Conservation (phyloP, 345 rosid genomes). For the Viola odorata region DNA sequence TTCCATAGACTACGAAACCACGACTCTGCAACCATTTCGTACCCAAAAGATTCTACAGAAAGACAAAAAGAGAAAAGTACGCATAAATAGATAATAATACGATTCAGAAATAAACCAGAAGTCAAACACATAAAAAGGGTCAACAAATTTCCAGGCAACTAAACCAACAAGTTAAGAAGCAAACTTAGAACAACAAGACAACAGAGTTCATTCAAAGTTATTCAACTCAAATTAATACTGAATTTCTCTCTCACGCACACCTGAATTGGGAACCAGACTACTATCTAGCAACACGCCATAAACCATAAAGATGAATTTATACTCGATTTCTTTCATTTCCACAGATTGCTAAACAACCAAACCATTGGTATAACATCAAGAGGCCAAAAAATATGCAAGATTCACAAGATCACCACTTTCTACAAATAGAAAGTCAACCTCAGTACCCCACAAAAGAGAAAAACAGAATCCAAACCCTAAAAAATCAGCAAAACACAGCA, state of each 20-base stretch:
- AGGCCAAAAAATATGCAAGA: not conserved
- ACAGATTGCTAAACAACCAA: no score
- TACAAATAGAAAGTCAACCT: not conserved
- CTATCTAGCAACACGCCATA: no score
- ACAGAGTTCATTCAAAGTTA: no score
- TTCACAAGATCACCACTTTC: not conserved
- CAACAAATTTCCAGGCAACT: no score
- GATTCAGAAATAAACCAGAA: not conserved
- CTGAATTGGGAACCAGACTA: no score
- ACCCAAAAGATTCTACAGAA: slow-evolving; percentile 1
- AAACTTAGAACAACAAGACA: no score
- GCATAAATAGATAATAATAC: no score
- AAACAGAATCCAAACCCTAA: not conserved
- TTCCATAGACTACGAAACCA: slow-evolving; percentile 90
- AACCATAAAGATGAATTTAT: no score
- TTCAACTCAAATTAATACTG: no score
- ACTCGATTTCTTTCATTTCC: no score
- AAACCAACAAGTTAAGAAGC: no score
- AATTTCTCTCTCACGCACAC: no score
- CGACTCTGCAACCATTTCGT: slow-evolving; percentile 68
- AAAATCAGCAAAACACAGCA: not conserved
- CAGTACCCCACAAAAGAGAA: not conserved
- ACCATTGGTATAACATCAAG: not conserved
- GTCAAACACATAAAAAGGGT: not conserved
- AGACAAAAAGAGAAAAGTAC: not conserved